phyloP scores from a whole-genome alignment of 2,329 filamentous ascomycete genomes.

The Xylariaceae sp. region DNA sequence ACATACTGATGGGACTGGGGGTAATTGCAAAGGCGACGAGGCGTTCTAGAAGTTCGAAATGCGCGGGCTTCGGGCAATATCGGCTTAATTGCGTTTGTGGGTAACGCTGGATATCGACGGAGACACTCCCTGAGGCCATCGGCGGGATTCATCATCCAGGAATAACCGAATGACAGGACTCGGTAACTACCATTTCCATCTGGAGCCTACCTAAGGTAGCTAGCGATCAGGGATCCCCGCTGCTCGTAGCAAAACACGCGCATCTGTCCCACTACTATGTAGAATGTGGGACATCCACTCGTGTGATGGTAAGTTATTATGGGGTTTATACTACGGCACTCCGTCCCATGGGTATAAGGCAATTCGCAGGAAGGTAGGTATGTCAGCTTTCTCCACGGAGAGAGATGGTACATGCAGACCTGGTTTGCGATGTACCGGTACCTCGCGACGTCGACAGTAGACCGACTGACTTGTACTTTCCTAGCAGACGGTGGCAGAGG shows the following conservation, averaged over 20 bases:
- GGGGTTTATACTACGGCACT: neutral
- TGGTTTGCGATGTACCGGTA: conserved; percentile 16
- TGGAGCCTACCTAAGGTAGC: neutral
- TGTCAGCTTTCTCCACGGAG: conserved; percentile 2
- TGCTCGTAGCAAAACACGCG: neutral
- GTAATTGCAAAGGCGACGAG: neutral
- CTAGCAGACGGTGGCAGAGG: neutral
- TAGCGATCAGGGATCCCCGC: neutral
- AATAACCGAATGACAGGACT: conserved; percentile 6
- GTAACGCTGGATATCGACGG: neutral
- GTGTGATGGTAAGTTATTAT: neutral
- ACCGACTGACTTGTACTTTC: neutral
- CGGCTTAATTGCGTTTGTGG: conserved; percentile 16
- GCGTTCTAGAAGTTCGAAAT: conserved; percentile 8
- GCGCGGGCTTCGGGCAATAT: conserved; percentile 15
- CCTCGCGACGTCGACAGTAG: conserved; percentile 1
- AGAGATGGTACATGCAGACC: conserved; percentile 1
- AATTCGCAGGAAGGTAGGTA: neutral
- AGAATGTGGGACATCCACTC: neutral
- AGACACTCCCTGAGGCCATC: neutral
- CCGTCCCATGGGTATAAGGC: neutral
- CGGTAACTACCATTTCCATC: neutral
- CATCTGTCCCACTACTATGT: neutral
- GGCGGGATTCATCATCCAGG: conserved; percentile 8
- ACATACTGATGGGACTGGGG: neutral